Conservation (phyloP, 2,329 filamentous ascomycete species). For the Fusarium sp. region DNA sequence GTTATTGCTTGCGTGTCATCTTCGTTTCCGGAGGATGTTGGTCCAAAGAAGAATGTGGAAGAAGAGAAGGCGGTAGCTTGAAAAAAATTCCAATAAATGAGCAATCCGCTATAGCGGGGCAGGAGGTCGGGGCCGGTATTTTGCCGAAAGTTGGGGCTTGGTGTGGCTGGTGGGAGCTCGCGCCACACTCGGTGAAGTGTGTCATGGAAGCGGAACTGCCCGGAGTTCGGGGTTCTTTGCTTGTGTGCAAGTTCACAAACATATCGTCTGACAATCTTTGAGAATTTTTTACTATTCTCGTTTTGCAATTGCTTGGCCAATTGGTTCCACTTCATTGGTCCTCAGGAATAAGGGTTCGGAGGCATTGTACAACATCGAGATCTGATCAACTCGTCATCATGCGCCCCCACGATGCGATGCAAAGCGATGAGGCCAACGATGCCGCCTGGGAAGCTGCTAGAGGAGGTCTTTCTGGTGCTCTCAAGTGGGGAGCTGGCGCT, state of each 20-base stretch:
- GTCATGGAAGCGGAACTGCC: slow-evolving; percentile 42
- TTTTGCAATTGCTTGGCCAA: background rate
- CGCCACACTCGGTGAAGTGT: slow-evolving; percentile 32
- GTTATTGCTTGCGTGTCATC: slow-evolving; percentile 55
- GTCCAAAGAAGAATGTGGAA: slow-evolving; percentile 44
- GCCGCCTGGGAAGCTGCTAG: slow-evolving; percentile 80
- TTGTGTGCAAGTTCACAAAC: slow-evolving; percentile 29
- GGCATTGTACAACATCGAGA: background rate
- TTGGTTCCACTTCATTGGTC: no score
- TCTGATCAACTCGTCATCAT: slow-evolving; percentile 33
- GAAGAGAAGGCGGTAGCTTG: slow-evolving; percentile 21
- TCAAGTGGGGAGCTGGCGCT: slow-evolving; percentile 80
- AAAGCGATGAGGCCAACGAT: slow-evolving; percentile 75
- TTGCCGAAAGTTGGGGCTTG: slow-evolving; percentile 18
- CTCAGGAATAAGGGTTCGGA: no score
- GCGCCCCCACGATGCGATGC: slow-evolving; percentile 64
- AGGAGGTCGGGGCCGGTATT: slow-evolving; percentile 30
- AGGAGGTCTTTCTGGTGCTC: slow-evolving; percentile 76
- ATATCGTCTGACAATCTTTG: slow-evolving; percentile 35
- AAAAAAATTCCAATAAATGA: slow-evolving; percentile 47
- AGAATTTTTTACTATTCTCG: slow-evolving; percentile 9
- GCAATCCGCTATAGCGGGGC: slow-evolving; percentile 47
- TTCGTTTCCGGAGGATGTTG: slow-evolving; percentile 47
- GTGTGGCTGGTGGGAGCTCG: slow-evolving; percentile 22
- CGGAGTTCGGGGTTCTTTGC: slow-evolving; percentile 28